These are phyloP conservation scores for Effrenium voratum DNA, from an alignment of 73 alveolate genomes.

Conservation along the genomic window DNA sequence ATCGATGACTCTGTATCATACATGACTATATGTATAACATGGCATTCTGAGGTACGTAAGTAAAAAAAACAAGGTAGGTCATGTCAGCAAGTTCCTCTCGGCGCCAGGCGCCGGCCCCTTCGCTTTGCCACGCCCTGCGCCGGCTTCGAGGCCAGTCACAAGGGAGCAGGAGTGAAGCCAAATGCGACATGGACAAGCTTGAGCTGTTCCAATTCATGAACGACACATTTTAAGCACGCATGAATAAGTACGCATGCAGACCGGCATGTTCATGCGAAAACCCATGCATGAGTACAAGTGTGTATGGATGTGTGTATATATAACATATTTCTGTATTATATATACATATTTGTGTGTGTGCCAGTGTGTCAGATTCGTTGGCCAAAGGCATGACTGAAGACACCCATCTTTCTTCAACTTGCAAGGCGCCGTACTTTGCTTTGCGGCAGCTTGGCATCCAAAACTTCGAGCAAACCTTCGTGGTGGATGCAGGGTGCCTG, in stretches of 20 bases:
- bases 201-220: neutral
- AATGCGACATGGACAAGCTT: neutral
- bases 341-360: too few relatives aligned
- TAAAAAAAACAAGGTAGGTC: neutral
- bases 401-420: neutral
- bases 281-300: neutral
- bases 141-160: constrained; percentile 48
- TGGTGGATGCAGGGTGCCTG: constrained; percentile 30
- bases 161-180: neutral
- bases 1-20: neutral
- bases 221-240: too few relatives aligned
- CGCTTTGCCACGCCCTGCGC: constrained; percentile 80
- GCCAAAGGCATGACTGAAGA: too few relatives aligned
- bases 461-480: constrained; percentile 61
- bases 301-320: too few relatives aligned
- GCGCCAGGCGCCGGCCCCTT: constrained; percentile 39
- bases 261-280: neutral
- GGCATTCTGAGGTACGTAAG: neutral
- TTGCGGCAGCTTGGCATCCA: constrained; percentile 66
- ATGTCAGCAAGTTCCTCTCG: neutral
- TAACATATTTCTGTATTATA: too few relatives aligned
- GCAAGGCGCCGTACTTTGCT: constrained; percentile 81
- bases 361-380: too few relatives aligned
- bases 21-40: too few relatives aligned
- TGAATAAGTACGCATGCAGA: neutral